Percentiles rank a stretch among this genome's conserved stretches.
phyloP scores from a whole-genome alignment of 805 yeast species.

The Cyberlindnera lachancei region DNA sequence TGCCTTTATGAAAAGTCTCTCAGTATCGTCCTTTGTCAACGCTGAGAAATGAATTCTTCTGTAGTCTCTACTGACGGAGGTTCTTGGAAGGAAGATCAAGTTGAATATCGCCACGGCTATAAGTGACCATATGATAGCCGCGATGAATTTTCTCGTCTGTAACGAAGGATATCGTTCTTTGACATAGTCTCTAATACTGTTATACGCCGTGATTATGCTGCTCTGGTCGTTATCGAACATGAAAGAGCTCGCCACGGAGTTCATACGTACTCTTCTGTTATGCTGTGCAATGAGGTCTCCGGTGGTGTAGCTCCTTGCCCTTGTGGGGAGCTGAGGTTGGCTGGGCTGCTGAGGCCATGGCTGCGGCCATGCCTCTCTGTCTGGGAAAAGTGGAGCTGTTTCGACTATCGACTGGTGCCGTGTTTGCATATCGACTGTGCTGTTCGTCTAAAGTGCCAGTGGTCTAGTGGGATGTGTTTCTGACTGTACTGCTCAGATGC shows the following conservation, averaged over 20 bases:
- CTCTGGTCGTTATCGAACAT: neutral
- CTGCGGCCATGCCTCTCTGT: too few relatives aligned
- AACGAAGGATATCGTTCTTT: slow-evolving; percentile 15
- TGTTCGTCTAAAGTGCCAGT: neutral
- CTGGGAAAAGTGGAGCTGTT: neutral
- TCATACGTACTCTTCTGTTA: slow-evolving; percentile 8
- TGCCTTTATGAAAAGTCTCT: slow-evolving; percentile 46
- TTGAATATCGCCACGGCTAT: slow-evolving; percentile 35
- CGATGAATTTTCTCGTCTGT: slow-evolving; percentile 15
- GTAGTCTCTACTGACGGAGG: slow-evolving; percentile 76
- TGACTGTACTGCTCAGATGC: too few relatives aligned
- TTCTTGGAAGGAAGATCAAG: slow-evolving; percentile 72
- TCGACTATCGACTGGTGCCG: slow-evolving; percentile 1
- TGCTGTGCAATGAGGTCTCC: slow-evolving; percentile 12
- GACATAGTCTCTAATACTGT: slow-evolving; percentile 16
- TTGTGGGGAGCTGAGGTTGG: neutral
- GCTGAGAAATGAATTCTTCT: slow-evolving; percentile 63
- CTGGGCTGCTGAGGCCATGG: too few relatives aligned
- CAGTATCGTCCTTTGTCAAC: slow-evolving; percentile 61
- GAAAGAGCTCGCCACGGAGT: slow-evolving; percentile 8
- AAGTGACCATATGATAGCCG: slow-evolving; percentile 18
- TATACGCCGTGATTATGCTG: slow-evolving; percentile 10
- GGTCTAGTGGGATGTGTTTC: too few relatives aligned
- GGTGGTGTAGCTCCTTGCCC: slow-evolving; percentile 9
- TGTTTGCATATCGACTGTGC: too few relatives aligned